Percentiles rank a stretch among this genome's conserved stretches.
These are phyloP conservation scores for Oenanthe javanica DNA, from an alignment of 140 eudicot genomes.

Conservation along the genomic window DNA sequence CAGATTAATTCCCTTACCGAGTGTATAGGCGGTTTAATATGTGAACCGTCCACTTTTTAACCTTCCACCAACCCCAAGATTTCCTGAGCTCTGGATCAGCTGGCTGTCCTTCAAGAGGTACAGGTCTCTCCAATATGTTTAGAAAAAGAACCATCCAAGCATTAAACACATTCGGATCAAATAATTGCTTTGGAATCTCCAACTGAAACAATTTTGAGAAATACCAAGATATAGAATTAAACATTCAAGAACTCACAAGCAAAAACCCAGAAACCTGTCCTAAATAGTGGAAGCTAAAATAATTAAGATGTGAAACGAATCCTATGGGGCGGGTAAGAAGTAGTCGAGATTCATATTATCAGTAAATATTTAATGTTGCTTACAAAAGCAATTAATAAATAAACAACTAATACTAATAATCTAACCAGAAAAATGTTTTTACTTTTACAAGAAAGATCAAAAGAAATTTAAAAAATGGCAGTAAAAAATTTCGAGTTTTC, in stretches of 20 bases:
- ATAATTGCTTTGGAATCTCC: slow-evolving; percentile 76
- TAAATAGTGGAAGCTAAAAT: neutral
- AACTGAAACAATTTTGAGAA: slow-evolving; percentile 24
- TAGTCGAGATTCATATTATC: neutral
- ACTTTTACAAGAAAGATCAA: neutral
- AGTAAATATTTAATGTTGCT: neutral
- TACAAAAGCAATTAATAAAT: neutral
- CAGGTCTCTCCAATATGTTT: slow-evolving; percentile 78
- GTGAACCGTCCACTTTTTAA: slow-evolving; percentile 81
- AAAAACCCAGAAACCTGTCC: neutral
- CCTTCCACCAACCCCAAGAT: slow-evolving; percentile 99
- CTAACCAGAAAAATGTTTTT: neutral
- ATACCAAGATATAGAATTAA: neutral
- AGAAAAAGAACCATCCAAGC: slow-evolving; percentile 83
- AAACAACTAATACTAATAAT: neutral
- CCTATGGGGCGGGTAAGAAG: neutral
- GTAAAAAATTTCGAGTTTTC: neutral
- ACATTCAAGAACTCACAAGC: neutral
- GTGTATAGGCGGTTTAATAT: slow-evolving; percentile 74
- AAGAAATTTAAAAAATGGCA: neutral
- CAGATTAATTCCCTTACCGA: slow-evolving; percentile 36
- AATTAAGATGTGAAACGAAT: neutral
- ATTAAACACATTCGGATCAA: slow-evolving; percentile 69
- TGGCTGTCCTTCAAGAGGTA: slow-evolving; percentile 88
- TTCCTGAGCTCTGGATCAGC: slow-evolving; percentile 69